phyloP scores from a whole-genome alignment of 2,329 filamentous ascomycete species.

The Penicillium olsonii region DNA sequence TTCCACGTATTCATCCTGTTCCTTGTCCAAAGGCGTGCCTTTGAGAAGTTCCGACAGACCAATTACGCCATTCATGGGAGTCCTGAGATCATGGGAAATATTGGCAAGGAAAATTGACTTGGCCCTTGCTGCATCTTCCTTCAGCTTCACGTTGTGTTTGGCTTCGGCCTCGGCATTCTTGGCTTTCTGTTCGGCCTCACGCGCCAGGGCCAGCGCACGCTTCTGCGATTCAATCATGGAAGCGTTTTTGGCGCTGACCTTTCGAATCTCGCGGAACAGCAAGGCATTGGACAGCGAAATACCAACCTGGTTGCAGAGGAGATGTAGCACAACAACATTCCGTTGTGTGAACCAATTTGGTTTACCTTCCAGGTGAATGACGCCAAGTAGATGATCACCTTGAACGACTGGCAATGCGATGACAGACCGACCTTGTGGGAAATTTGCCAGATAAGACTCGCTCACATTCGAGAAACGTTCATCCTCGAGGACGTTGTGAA shows the following conservation, averaged over 20 bases:
- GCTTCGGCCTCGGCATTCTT: slow-evolving; percentile 66
- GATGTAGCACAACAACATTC: slow-evolving; percentile 51
- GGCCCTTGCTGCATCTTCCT: slow-evolving; percentile 66
- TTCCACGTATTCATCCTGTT: slow-evolving; percentile 64
- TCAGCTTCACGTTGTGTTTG: slow-evolving; percentile 64
- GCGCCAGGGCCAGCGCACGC: slow-evolving; percentile 61
- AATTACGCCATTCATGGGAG: slow-evolving; percentile 90
- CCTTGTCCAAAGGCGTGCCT: slow-evolving; percentile 55
- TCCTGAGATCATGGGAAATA: slow-evolving; percentile 84
- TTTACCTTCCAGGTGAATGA: slow-evolving; percentile 63
- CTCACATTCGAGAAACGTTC: slow-evolving; percentile 65
- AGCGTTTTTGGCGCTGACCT: slow-evolving; percentile 63
- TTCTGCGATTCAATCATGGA: slow-evolving; percentile 68
- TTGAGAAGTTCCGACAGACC: slow-evolving; percentile 69
- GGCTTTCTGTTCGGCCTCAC: slow-evolving; percentile 64
- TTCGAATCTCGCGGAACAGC: slow-evolving; percentile 62
- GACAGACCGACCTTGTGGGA: slow-evolving; percentile 60
- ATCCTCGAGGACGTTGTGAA: slow-evolving; percentile 65
- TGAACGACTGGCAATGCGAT: slow-evolving; percentile 66
- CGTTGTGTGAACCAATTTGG: slow-evolving; percentile 66
- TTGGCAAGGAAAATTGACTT: slow-evolving; percentile 98
- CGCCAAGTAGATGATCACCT: slow-evolving; percentile 59
- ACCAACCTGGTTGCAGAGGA: slow-evolving; percentile 65
- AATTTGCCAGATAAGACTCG: slow-evolving; percentile 56
- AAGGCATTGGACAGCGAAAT: slow-evolving; percentile 67